Base-by-base conservation (phyloP, 352 stramenopile species). In the Hyaloperonospora brassicae region DNA sequence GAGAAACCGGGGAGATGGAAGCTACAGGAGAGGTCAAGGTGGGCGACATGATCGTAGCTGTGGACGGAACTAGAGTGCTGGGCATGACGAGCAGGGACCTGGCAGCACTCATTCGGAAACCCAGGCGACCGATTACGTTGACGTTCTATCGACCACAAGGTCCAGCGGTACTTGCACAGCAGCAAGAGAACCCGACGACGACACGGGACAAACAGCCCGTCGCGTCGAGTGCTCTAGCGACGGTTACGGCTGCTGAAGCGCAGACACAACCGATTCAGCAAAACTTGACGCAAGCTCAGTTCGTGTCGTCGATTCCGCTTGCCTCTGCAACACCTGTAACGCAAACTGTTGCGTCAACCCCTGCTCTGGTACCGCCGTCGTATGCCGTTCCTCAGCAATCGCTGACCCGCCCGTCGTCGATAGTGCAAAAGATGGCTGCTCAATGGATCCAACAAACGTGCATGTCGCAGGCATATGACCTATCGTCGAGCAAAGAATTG, bases 1-100 rank as follows among this genome's bases (percentile, higher is more conserved):
- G 79, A 4, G 27, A 63, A n/a, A 46, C 47, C 0, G 80, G 80
- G 14, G 80, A 90, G 62, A 64, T 90, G 49, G 76, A 88, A 55
- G 63, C 76, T 9, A 74, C 76, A 0, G 70, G 76, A 2, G 63
- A 70, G 27, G 72, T 88, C 1, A 41, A 64, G 7, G 25, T 69
- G 0, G 80, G 76, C 25, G 80, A 90, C 42, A 64, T 81, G 21
- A 73, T 90, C 22, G 11, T 79, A 23, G 68, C 73, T 2, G 69
- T 90, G 11, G 76, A 79, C 40, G 41, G 62, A 40, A 64, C 23
- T 13, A 54, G 23, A 36, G 67, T 57, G 5, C 43, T 63, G 21
- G 79, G 59, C 2, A 63, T 86, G 55, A 22, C 57, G n/a, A 78
- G 71, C 36, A 47, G 30, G 12, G 14, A 70, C n/a, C 51, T 85